These are phyloP conservation scores for Colletotrichum brevisporum DNA, from an alignment of 2,329 filamentous ascomycete genomes.

Conservation along the genomic window DNA sequence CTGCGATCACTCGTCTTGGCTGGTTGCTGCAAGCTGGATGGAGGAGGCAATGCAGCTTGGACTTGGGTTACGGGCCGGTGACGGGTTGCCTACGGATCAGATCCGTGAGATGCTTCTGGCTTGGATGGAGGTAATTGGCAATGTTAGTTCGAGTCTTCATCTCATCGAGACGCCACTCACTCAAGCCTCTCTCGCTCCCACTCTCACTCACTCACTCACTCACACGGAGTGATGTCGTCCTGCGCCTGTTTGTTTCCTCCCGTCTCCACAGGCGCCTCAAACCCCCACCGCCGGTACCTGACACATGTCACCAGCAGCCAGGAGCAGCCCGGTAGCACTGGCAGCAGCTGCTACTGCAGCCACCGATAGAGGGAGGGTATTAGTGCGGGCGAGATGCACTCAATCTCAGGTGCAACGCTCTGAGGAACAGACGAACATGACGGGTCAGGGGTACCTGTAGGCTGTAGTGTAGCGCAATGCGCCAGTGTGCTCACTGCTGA, in stretches of 20 bases:
- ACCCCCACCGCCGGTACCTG: slow-evolving; percentile 27
- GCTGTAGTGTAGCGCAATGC: no score
- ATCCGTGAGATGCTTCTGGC: no score
- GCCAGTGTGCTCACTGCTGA: no score
- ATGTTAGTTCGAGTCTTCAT: no score
- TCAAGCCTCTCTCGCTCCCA: no score
- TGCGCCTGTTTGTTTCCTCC: slow-evolving; percentile 19
- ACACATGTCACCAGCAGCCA: slow-evolving; percentile 26
- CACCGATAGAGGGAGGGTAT: no score
- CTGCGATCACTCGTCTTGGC: neutral
- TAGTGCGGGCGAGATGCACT: no score
- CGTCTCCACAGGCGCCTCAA: slow-evolving; percentile 1
- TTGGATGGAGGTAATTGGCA: no score
- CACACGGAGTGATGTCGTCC: neutral
- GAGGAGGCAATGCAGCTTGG: neutral
- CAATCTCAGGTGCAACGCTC: neutral
- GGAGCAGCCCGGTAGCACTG: neutral
- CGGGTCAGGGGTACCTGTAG: neutral
- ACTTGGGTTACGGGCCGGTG: neutral
- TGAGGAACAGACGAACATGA: neutral
- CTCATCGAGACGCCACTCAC: no score
- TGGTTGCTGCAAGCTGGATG: neutral
- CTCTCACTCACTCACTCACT: no score
- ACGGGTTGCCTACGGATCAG: neutral
- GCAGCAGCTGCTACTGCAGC: no score